Evolutionary conservation across 345 rosid genomes (phyloP), one percentile per base, ranked within the genome.

Genomic region (Populus deltoides): DNA sequence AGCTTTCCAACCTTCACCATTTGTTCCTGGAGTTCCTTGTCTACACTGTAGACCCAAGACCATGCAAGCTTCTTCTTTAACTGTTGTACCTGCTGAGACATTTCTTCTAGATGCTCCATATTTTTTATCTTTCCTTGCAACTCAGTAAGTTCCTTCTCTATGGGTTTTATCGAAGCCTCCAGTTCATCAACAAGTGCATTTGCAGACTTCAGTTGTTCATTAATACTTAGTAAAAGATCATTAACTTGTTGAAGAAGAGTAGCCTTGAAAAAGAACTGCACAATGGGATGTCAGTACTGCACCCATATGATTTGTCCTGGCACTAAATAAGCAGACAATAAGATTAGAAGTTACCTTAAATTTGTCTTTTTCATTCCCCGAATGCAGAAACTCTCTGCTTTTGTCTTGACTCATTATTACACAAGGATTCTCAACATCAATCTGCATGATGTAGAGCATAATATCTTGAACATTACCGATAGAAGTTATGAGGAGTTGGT

Each of bases 361-460:
- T 82, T 93, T 96, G 80, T 96, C 99, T 81, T 88, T 96, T 83
- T 90, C 94, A 85, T 92, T 93, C 53, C 99, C 99, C 77, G 99
- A 96, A 85, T 96, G 99, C 67, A 96, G 79, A 78, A 96, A 96
- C 79, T 96, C 99, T 84, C 98, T 90, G 88, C 99, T 96, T 86
- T 89, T 96, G 87, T 96, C 99, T 88, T 96, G 99, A 82, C 92
- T 93, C 99, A 96, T 96, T 72, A 96, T 81, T 15, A 96, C 98
- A 73, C 99, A 96, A 1, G 99, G 99, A 82, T 96, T 96, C 84
- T 96, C 99, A 71, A 96, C 97, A 86, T 96, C 99, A 87, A 96
- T 96, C 99, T 92, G 84, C 68, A 82, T 6, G 45, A 63, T 72
- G 63, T 45, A 16, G 61, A 49, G 20, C 7, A 24, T 16, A 13